Percentiles rank a stretch among this genome's conserved stretches.
Conservation (phyloP, 495 filamentous ascomycete genomes). For the Xylaria acuta region DNA sequence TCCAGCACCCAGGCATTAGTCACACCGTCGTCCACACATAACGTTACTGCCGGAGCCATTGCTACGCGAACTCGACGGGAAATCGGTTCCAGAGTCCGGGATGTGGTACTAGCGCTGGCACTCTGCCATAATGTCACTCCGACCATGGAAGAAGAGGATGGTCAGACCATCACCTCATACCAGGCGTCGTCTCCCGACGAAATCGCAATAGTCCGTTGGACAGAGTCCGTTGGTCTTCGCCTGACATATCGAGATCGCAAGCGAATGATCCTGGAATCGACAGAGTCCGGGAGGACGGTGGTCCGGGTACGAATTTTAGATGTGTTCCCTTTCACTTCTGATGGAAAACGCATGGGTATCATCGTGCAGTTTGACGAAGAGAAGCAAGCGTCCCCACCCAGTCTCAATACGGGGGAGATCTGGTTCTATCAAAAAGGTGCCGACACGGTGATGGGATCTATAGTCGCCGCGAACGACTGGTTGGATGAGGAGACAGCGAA, state of each 20-base stretch:
- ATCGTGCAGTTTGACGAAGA: constrained; percentile 80
- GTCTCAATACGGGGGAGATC: constrained; percentile 69
- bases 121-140: constrained; percentile 98
- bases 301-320: constrained; percentile 91
- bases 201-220: constrained; percentile 97
- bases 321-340: constrained; percentile 96
- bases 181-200: constrained; percentile 98
- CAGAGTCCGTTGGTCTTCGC: constrained; percentile 88
- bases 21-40: constrained; percentile 76
- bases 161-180: constrained; percentile 79
- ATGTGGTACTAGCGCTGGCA: constrained; percentile 88
- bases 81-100: constrained; percentile 89
- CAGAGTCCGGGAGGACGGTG: constrained; percentile 75
- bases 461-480: constrained; percentile 97
- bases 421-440: constrained; percentile 99
- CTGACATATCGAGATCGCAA: constrained; percentile 86
- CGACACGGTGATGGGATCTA: constrained; percentile 94
- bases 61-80: constrained; percentile 85
- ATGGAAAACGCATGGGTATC: constrained; percentile 98
- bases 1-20: constrained; percentile 55
- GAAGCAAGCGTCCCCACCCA: constrained; percentile 45
- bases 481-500: constrained; percentile 98
- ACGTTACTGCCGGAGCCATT: constrained; percentile 61
- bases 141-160: constrained; percentile 81
- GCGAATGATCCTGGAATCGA: constrained; percentile 78